phyloP scores from a whole-genome alignment of 306 rosid species.

The Ceratonia siliqua region DNA sequence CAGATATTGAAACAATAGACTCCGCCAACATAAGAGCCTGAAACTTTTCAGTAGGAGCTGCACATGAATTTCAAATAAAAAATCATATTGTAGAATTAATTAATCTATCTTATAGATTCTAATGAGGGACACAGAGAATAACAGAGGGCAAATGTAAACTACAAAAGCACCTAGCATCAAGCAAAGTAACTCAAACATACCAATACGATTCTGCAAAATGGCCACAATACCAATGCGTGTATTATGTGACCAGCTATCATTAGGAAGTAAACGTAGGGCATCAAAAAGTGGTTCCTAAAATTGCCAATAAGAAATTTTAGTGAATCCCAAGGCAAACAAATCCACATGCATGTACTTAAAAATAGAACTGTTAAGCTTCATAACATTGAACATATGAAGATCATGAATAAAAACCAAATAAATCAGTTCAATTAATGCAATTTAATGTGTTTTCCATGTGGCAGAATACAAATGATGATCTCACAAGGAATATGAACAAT shows the following conservation, averaged over 20 bases:
- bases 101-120: background rate
- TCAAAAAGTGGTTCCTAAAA: conserved; percentile 59
- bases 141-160: conserved; percentile 18
- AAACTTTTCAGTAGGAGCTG: conserved; percentile 86
- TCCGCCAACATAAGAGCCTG: conserved; percentile 88
- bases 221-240: conserved; percentile 76
- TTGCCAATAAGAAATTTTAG: conserved; percentile 17
- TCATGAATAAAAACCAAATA: conserved; percentile 17
- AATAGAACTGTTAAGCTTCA: background rate
- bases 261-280: conserved; percentile 52
- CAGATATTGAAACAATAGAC: conserved; percentile 64
- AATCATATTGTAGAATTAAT: background rate
- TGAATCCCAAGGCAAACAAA: conserved; percentile 33
- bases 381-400: background rate
- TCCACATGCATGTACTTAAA: conserved; percentile 16
- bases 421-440: background rate
- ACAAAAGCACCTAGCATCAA: background rate
- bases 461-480: background rate
- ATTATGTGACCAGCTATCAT: conserved; percentile 56
- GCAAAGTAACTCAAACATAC: conserved; percentile 51
- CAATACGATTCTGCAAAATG: conserved; percentile 87
- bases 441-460: background rate
- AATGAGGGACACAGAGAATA: background rate
- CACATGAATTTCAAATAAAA: conserved; percentile 36
- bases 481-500: conserved; percentile 1